Base-by-base conservation (phyloP, 306 rosid species). In the Echinosophora koreensis region DNA sequence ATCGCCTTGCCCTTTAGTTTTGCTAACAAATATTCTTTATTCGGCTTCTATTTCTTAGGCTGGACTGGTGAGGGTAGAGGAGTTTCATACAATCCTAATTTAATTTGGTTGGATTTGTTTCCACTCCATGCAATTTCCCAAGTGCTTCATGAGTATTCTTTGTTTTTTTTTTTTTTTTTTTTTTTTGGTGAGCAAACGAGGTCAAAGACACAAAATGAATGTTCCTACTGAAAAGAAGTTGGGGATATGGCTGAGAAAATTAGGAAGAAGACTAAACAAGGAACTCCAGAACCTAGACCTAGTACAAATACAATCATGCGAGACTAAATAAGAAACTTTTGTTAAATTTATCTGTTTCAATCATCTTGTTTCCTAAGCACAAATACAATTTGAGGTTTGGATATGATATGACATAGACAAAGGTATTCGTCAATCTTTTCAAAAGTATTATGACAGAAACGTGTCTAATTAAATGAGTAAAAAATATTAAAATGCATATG, bases 311-410 rank as follows among this genome's bases (percentile, higher is more conserved):
- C 64, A 34, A 70, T 52, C 37, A 10, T 37, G 51, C 52, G 35
- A 54, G 62, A 71, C 76, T 18, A 22, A 30, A 13, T 68, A 14
- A 46, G 56, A 28, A 68, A 49, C 28, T 28, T 28, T 49, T 16
- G 34, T 49, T 57, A 49, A 47, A 49, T n/a, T 68, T 47, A 46
- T 68, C 34, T 44, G 27, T 49, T 68, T 28, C 73, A 28, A 27
- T 28, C 58, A 14, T 46, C 22, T 46, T 47, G 58, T 38, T 68
- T 68, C 9, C 4, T 28, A 28, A 46, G 6, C 41, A 30, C 44
- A 13, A 10, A 44, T 68, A 12, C 34, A 46, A 68, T 47, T 47
- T 68, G 10, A 16, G 70, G 37, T 18, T 65, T 61, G 66, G 46
- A 55, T 18, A 18, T 16, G 22, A 55, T 8, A 2, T 18, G 32